Conservation (phyloP, 2,329 filamentous ascomycete genomes). For the Talaromyces verruculosus region DNA sequence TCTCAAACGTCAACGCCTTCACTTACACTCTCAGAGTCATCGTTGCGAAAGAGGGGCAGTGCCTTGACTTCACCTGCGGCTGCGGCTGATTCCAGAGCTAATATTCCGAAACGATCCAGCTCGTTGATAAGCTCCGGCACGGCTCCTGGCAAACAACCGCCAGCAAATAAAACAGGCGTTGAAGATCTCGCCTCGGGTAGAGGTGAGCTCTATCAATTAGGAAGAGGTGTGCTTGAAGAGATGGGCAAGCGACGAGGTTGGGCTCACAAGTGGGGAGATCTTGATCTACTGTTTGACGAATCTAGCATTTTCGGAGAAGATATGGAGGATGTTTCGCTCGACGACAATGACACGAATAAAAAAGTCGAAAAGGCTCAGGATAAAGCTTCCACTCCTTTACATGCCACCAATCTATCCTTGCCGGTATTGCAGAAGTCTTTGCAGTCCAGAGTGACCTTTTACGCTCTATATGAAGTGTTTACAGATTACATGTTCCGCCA, state of each 20-base stretch:
- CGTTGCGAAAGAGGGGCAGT: slow-evolving; percentile 34
- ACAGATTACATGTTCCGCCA: slow-evolving; percentile 82
- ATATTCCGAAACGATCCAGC: slow-evolving; percentile 42
- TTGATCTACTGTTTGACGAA: slow-evolving; percentile 45
- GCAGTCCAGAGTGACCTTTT: slow-evolving; percentile 63
- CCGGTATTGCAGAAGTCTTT: slow-evolving; percentile 62
- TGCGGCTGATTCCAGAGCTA: slow-evolving; percentile 28
- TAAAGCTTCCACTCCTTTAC: slow-evolving; percentile 20
- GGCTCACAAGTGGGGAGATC: slow-evolving; percentile 71
- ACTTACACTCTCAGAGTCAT: slow-evolving; percentile 40
- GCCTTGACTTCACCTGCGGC: slow-evolving; percentile 27
- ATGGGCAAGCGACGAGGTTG: slow-evolving; percentile 71
- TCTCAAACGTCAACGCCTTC: slow-evolving; percentile 39
- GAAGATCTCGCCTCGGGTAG: slow-evolving; percentile 80
- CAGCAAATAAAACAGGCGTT: slow-evolving; percentile 57
- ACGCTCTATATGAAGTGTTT: slow-evolving; percentile 69
- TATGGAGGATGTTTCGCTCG: slow-evolving; percentile 39
- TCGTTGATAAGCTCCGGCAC: slow-evolving; percentile 37
- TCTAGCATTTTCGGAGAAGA: slow-evolving; percentile 29
- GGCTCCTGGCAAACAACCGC: slow-evolving; percentile 27
- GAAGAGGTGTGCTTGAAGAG: slow-evolving; percentile 74
- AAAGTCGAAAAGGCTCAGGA: not conserved
- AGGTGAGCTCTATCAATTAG: slow-evolving; percentile 78
- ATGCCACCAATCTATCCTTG: slow-evolving; percentile 53
- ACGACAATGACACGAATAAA: slow-evolving; percentile 27